phyloP scores from a whole-genome alignment of 2,329 filamentous ascomycete species.

The Sclerotinia borealis region DNA sequence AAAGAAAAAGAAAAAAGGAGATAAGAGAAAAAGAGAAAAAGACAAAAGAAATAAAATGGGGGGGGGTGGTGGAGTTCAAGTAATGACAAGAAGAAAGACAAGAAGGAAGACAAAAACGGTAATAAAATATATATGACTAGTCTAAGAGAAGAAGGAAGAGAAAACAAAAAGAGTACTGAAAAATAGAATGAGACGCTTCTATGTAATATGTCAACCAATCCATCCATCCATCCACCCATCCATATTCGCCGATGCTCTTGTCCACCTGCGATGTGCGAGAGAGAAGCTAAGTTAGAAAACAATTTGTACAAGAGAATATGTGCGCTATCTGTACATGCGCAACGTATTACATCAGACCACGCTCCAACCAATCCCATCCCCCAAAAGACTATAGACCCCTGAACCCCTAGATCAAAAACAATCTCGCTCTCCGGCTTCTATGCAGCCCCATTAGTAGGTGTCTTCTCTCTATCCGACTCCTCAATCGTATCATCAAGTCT shows the following conservation, averaged over 20 bases:
- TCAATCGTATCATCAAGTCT: constrained; percentile 1
- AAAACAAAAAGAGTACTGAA: neutral
- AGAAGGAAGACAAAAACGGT: neutral
- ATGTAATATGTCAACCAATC: neutral
- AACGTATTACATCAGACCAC: neutral
- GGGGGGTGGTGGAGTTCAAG: neutral
- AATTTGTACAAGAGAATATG: constrained; percentile 4
- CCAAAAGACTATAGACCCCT: neutral
- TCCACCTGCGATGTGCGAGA: neutral
- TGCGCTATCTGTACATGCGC: constrained; percentile 7
- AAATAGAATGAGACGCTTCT: constrained; percentile 6
- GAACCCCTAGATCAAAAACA: neutral
- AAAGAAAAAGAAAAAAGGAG: neutral
- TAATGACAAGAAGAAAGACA: too few species aligned
- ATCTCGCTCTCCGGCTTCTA: neutral
- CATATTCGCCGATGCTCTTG: neutral
- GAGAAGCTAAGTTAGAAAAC: neutral
- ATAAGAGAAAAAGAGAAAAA: neutral
- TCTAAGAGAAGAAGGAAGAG: neutral
- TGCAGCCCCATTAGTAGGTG: constrained; percentile 7
- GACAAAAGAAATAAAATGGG: neutral
- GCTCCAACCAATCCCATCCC: neutral
- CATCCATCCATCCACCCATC: neutral
- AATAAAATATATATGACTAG: neutral
- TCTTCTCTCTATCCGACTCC: constrained; percentile 10